These are phyloP conservation scores for Plantago ovata DNA, from an alignment of 257 asterid species.

Conservation along the genomic window DNA sequence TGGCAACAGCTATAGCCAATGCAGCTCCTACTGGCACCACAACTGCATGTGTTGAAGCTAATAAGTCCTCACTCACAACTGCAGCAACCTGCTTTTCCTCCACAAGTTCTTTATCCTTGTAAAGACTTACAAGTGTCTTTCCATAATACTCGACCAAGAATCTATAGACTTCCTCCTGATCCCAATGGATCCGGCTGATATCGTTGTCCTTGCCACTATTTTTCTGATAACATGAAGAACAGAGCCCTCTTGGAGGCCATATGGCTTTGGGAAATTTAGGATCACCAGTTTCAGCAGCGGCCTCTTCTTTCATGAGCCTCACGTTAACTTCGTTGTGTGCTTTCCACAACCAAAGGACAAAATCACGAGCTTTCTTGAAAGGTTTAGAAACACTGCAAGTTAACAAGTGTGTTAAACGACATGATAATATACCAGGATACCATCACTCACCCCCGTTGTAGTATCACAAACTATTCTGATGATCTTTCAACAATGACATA, in stretches of 20 bases:
- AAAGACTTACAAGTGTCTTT: slow-evolving; percentile 35
- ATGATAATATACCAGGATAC: too few species aligned
- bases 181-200: slow-evolving; percentile 40
- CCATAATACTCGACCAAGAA: slow-evolving; percentile 71
- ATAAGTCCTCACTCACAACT: slow-evolving; percentile 39
- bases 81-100: slow-evolving; percentile 22
- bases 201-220: slow-evolving; percentile 20
- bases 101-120: slow-evolving; percentile 54
- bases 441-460: too few species aligned
- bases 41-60: slow-evolving; percentile 53
- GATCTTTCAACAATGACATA: background rate
- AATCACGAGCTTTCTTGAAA: slow-evolving; percentile 63
- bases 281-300: slow-evolving; percentile 55
- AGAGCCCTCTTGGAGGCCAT: slow-evolving; percentile 82
- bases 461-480: too few species aligned
- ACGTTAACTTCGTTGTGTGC: slow-evolving; percentile 85
- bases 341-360: slow-evolving; percentile 81
- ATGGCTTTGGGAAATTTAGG: slow-evolving; percentile 71
- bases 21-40: slow-evolving; percentile 96
- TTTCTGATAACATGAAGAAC: slow-evolving; percentile 65
- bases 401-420: background rate
- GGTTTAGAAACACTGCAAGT: slow-evolving; percentile 66
- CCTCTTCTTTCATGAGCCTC: slow-evolving; percentile 75
- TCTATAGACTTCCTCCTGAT: slow-evolving; percentile 50
- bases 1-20: slow-evolving; percentile 84